A percentile compares a stretch with the other conserved stretches of the same genome.
These are phyloP conservation scores for Suhomyces sp. DNA, from an alignment of 805 yeast genomes.

Conservation along the genomic window DNA sequence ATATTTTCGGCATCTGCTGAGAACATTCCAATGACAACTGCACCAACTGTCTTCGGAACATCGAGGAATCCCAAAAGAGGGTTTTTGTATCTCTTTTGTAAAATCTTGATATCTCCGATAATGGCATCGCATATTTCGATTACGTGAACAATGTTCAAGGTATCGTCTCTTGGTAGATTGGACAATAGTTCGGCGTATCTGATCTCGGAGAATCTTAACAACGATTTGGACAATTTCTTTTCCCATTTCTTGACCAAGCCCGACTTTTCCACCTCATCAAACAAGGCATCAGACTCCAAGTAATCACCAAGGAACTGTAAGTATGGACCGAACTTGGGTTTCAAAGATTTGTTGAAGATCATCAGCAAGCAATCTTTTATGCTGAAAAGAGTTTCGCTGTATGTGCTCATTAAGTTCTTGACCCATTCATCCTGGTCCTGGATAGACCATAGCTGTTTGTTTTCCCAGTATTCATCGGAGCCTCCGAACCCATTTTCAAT, in stretches of 20 bases:
- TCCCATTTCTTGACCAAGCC: constrained; percentile 49
- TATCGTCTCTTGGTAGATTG: constrained; percentile 56
- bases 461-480: constrained; percentile 30
- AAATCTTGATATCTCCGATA: constrained; percentile 43
- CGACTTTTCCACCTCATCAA: constrained; percentile 29
- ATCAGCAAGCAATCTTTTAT: constrained; percentile 42
- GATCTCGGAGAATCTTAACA: constrained; percentile 35
- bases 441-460: constrained; percentile 30
- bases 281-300: constrained; percentile 47
- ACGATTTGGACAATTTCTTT: constrained; percentile 30
- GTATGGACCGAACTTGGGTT: constrained; percentile 60
- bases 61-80: constrained; percentile 60
- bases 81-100: constrained; percentile 58
- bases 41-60: constrained; percentile 49
- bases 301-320: constrained; percentile 49
- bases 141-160: constrained; percentile 54
- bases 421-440: constrained; percentile 53
- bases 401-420: constrained; percentile 42
- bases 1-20: constrained; percentile 53
- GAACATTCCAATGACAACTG: constrained; percentile 49
- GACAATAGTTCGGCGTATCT: constrained; percentile 40
- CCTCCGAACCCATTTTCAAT: constrained; percentile 23
- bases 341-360: constrained; percentile 38
- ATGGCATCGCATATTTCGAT: constrained; percentile 55
- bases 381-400: constrained; percentile 45